Evolutionary conservation across 2,329 filamentous ascomycete genomes (phyloP).

Genomic region (Bipolaris bicolor): DNA sequence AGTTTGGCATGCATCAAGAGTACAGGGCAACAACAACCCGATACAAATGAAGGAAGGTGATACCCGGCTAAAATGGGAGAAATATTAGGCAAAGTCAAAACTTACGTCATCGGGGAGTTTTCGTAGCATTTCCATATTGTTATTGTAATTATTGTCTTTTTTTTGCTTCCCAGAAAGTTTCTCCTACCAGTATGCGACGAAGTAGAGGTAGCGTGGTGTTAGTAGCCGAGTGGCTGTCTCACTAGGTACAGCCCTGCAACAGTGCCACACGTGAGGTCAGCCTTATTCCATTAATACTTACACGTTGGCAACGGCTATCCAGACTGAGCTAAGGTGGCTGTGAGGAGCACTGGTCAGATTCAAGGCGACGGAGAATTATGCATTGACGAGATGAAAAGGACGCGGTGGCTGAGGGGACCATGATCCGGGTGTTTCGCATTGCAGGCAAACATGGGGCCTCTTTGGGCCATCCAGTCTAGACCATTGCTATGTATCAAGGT

Average conservation of each 20-base stretch:
- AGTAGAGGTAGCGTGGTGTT: not conserved
- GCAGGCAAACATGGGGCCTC: not conserved
- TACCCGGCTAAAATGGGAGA: too few relatives aligned
- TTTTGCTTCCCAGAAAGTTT: not conserved
- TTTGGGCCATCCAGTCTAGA: not conserved
- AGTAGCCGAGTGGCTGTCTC: not conserved
- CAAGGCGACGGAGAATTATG: too few relatives aligned
- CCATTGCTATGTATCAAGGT: not conserved
- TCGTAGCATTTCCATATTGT: too few relatives aligned
- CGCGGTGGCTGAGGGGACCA: not conserved
- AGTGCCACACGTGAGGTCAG: not conserved
- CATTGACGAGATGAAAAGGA: not conserved
- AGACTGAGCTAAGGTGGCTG: not conserved
- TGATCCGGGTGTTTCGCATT: not conserved
- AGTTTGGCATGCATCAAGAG: too few relatives aligned
- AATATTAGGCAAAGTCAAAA: too few relatives aligned
- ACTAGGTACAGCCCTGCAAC: not conserved
- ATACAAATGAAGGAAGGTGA: too few relatives aligned
- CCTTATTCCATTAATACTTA: not conserved
- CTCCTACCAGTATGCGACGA: not conserved
- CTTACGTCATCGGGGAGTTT: too few relatives aligned
- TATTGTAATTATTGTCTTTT: not conserved
- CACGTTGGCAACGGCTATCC: not conserved
- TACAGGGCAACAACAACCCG: too few relatives aligned
- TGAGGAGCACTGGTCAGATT: not conserved